Evolutionary conservation across 768 basidiomycete genomes (phyloP).

Genomic region (Chalciporus piperatus): DNA sequence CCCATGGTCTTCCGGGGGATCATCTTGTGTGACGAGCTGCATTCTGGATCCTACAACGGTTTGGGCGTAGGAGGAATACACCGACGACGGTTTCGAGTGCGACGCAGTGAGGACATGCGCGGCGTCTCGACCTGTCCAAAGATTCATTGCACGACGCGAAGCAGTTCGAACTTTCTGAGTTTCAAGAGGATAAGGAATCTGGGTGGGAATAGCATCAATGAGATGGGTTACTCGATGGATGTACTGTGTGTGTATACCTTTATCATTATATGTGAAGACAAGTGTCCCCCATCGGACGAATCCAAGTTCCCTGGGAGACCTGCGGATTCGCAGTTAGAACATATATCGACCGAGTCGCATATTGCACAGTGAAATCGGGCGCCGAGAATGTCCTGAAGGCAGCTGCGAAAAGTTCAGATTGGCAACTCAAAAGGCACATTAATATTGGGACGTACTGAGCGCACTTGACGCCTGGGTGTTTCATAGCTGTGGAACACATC

Average conservation of each 20-base stretch:
- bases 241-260: conserved; percentile 52
- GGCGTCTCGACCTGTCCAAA: conserved; percentile 78
- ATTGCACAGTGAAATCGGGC: conserved; percentile 92
- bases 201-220: neutral
- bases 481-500: conserved; percentile 48
- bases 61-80: conserved; percentile 61
- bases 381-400: conserved; percentile 85
- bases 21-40: conserved; percentile 30
- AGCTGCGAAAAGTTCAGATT: conserved; percentile 45
- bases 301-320: conserved; percentile 83
- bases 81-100: conserved; percentile 54
- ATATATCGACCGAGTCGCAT: conserved; percentile 82
- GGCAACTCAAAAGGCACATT: neutral
- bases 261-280: conserved; percentile 88
- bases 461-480: conserved; percentile 81
- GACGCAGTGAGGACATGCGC: conserved; percentile 50
- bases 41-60: conserved; percentile 59
- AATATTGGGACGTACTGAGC: conserved; percentile 60
- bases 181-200: conserved; percentile 88
- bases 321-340: conserved; percentile 82
- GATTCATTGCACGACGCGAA: conserved; percentile 66
- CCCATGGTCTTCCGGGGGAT: conserved; percentile 49
- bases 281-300: conserved; percentile 72
- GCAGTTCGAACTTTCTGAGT: conserved; percentile 71
- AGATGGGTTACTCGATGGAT: neutral